Evolutionary conservation across 192 early-diverging fungal genomes (phyloP).

Genomic region (Powellomyces hirtus): DNA sequence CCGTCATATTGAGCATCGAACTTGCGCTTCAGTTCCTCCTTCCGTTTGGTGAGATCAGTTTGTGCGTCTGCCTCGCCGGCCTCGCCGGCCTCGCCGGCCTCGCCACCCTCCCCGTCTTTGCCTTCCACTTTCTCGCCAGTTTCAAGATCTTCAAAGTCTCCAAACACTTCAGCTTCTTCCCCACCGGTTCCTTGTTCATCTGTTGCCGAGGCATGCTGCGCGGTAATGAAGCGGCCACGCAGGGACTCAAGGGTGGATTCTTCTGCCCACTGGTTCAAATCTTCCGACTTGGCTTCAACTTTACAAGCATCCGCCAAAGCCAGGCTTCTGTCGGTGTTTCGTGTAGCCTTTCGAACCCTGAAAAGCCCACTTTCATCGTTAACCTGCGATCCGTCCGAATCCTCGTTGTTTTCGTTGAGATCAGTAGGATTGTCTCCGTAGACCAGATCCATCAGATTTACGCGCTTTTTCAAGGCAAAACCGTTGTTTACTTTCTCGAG

Average conservation of each 20-base stretch:
- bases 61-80: constrained; percentile 41
- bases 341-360: constrained; percentile 43
- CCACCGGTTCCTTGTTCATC: constrained; percentile 25
- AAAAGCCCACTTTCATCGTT: constrained; percentile 64
- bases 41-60: constrained; percentile 69
- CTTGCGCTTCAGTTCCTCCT: constrained; percentile 87
- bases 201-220: constrained; percentile 27
- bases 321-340: constrained; percentile 25
- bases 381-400: constrained; percentile 36
- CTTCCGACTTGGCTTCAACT: constrained; percentile 49
- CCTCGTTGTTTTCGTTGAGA: neutral
- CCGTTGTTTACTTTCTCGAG: constrained; percentile 58
- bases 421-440: constrained; percentile 63
- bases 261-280: constrained; percentile 69
- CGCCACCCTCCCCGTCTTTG: constrained; percentile 16
- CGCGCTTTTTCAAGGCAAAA: constrained; percentile 54
- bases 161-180: constrained; percentile 57
- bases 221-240: constrained; percentile 76
- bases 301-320: constrained; percentile 71
- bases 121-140: constrained; percentile 55
- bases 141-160: constrained; percentile 81
- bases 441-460: constrained; percentile 87
- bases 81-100: constrained; percentile 24
- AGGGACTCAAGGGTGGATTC: constrained; percentile 66
- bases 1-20: constrained; percentile 88